These are phyloP conservation scores for Phialophora macrospora DNA, from an alignment of 2,329 filamentous ascomycete species.

Conservation along the genomic window DNA sequence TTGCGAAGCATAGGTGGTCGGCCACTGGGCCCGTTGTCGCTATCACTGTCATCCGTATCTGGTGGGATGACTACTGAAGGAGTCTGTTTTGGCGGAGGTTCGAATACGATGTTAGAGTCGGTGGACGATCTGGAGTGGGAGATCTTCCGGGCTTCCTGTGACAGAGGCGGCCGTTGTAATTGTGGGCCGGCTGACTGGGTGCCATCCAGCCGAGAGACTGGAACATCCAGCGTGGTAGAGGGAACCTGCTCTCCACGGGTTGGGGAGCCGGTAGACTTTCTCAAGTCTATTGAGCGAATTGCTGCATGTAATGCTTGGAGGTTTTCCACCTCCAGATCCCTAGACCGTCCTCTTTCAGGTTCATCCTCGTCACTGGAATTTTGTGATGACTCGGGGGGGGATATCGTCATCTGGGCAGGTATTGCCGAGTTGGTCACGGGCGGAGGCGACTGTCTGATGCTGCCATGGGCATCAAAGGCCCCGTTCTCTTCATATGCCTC, in stretches of 20 bases:
- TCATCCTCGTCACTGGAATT: constrained; percentile 86
- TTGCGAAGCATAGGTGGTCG: constrained; percentile 96
- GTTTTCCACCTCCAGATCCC: constrained; percentile 50
- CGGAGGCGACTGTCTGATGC: constrained; percentile 81
- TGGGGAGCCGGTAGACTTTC: constrained; percentile 62
- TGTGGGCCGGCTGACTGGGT: constrained; percentile 50
- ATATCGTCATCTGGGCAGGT: constrained; percentile 83
- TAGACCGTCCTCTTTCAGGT: constrained; percentile 43
- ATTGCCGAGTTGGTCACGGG: constrained; percentile 77
- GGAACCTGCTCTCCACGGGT: constrained; percentile 44
- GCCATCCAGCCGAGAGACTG: constrained; percentile 31
- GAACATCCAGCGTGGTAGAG: constrained; percentile 31
- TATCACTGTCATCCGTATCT: constrained; percentile 61
- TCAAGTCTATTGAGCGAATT: constrained; percentile 76
- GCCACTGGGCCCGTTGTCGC: constrained; percentile 61
- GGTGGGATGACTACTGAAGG: constrained; percentile 46
- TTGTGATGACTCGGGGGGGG: constrained; percentile 82
- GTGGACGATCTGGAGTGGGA: constrained; percentile 65
- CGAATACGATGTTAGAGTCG: constrained; percentile 57
- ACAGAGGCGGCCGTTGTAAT: constrained; percentile 48
- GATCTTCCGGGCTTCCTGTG: constrained; percentile 63
- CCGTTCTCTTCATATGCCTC: constrained; percentile 37
- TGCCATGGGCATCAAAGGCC: constrained; percentile 55
- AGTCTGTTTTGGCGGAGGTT: constrained; percentile 51
- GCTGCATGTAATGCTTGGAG: constrained; percentile 76